Evolutionary conservation across 805 yeast genomes (phyloP), one percentile per base, ranked within the genome.

Genomic region (Spathaspora girioi): DNA sequence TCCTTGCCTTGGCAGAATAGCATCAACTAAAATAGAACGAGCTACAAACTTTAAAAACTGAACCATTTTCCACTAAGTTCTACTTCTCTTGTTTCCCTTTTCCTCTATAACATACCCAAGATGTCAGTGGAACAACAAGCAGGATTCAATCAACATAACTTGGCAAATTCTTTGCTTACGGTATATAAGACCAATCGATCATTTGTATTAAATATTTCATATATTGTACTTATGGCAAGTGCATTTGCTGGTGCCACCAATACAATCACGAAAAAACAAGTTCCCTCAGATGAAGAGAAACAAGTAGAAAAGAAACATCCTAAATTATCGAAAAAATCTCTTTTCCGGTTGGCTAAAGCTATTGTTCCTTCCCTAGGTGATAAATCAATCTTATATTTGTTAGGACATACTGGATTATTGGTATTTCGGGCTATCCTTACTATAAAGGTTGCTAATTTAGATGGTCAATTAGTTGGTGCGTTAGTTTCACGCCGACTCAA

Each of bases 401-500:
- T 65, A 0, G 57, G 79, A 0, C 93, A 89, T 65, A 68, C 89
- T 5, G 62, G 73, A 0, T 71, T 89, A 23, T 73, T 92, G 44
- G 76, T 87, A 2, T 56, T 79, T 4, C 77, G 96, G 56, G 93
- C 97, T 0, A 65, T 84, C 20, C 69, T 92, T 26, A 86, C 96
- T 2, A 76, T 92, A 45, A 84, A 84, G 60, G 92, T 91, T 14
- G 97, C 97, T 5, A 81, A 86, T 11, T 74, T 92, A 52, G 97
- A 92, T 66, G 97, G 97, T 56, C 75, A 77, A 61, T 72, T 92
- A 49, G 97, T 92, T 4, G 89, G 96, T 0, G 82, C 89, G 1
- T 76, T 92, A 58, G 88, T 92, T 27, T 79, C 86, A 41, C 89
- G 86, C 55, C 77, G 78, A 47, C 86, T 90, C 54, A 73, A 77